phyloP scores from a whole-genome alignment of 1,139 yeast genomes.

The Geotrichum australiense region DNA sequence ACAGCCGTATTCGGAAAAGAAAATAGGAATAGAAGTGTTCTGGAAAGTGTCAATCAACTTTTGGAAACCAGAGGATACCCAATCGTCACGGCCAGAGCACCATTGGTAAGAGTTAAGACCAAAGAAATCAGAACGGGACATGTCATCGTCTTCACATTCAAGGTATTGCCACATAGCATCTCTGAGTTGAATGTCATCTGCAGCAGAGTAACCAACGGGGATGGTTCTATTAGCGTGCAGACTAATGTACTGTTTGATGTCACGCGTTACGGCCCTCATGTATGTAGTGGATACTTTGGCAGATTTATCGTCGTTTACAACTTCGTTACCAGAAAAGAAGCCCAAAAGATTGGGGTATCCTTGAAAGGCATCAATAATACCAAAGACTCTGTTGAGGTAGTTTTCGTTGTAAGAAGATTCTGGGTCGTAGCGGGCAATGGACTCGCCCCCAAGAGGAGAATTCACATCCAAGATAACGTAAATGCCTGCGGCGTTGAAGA shows the following conservation, averaged over 20 bases:
- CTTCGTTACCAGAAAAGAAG: constrained; percentile 92
- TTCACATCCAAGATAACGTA: constrained; percentile 86
- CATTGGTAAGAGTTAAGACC: constrained; percentile 96
- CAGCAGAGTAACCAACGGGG: constrained; percentile 96
- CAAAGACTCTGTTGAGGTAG: constrained; percentile 70
- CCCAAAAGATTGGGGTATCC: constrained; percentile 84
- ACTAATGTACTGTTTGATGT: constrained; percentile 64
- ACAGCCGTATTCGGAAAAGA: constrained; percentile 93
- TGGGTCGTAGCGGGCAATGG: constrained; percentile 81
- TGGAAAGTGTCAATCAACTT: constrained; percentile 52
- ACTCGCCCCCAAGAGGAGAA: constrained; percentile 72
- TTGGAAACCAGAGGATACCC: constrained; percentile 67
- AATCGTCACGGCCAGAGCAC: constrained; percentile 59
- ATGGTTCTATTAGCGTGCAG: constrained; percentile 54
- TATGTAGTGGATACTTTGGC: constrained; percentile 46
- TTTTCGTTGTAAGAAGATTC: constrained; percentile 68
- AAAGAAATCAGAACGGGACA: constrained; percentile 75
- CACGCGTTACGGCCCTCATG: constrained; percentile 72
- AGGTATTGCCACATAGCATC: constrained; percentile 71
- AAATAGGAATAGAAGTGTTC: constrained; percentile 66
- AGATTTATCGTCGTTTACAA: constrained; percentile 71
- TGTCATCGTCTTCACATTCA: constrained; percentile 58
- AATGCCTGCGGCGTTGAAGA: constrained; percentile 86
- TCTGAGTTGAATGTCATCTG: constrained; percentile 77
- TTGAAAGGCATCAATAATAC: constrained; percentile 75